Conservation (phyloP, 371 early-diverging fungal species). For the Rhizopus microsporus region DNA sequence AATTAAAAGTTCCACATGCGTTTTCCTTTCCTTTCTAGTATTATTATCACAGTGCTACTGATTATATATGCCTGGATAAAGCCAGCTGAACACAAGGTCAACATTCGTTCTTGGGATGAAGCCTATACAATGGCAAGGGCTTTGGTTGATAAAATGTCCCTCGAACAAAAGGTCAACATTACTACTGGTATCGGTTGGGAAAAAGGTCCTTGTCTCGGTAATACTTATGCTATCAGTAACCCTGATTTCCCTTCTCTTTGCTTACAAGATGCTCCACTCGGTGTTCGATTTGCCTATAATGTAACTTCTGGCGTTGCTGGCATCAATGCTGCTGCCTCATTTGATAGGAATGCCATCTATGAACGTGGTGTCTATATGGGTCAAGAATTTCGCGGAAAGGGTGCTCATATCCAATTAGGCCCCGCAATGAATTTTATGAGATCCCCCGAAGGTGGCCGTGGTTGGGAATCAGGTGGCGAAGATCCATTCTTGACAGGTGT, state of each 20-base stretch:
- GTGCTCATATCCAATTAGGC: constrained; percentile 49
- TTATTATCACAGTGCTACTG: too few species aligned
- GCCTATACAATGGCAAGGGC: constrained; percentile 38
- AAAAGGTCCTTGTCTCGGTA: constrained; percentile 50
- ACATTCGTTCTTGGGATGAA: constrained; percentile 31
- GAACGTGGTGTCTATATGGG: constrained; percentile 52
- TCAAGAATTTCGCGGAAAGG: constrained; percentile 48
- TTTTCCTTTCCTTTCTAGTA: too few species aligned
- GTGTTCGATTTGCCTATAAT: constrained; percentile 45
- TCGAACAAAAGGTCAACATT: constrained; percentile 42
- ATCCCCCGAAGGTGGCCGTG: constrained; percentile 50
- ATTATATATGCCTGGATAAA: too few species aligned
- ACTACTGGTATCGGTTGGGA: constrained; percentile 53
- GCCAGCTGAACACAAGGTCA: too few species aligned
- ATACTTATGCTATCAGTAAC: constrained; percentile 29
- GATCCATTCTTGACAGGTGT: constrained; percentile 58
- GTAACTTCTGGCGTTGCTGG: constrained; percentile 54
- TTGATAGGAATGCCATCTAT: constrained; percentile 45
- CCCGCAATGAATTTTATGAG: constrained; percentile 51
- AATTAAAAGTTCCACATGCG: too few species aligned
- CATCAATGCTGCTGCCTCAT: constrained; percentile 58
- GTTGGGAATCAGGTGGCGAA: constrained; percentile 62
- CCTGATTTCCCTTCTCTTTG: constrained; percentile 56
- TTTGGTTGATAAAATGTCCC: constrained; percentile 33
- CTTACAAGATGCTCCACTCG: constrained; percentile 58